These are phyloP conservation scores for Rubia peregrina DNA, from an alignment of 305 asterid species.

Conservation along the genomic window DNA sequence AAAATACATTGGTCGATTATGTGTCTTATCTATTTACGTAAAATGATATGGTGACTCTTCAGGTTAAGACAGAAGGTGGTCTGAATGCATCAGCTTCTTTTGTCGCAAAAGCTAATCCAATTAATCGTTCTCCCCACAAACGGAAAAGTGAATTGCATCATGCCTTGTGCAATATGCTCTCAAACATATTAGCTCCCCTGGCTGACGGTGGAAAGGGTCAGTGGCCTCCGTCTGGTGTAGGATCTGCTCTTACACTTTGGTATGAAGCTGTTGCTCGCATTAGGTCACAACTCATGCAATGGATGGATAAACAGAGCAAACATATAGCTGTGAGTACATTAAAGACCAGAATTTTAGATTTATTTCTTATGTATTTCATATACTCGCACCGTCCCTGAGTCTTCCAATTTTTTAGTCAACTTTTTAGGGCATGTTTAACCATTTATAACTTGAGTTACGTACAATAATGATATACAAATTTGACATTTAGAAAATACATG, in stretches of 20 bases:
- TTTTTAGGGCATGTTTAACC: too few relatives aligned
- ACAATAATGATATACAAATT: too few relatives aligned
- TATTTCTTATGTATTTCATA: not conserved
- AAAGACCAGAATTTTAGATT: not conserved
- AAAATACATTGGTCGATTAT: constrained; percentile 20
- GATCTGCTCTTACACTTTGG: constrained; percentile 95
- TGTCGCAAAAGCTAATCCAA: constrained; percentile 97
- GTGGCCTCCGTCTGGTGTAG: constrained; percentile 97
- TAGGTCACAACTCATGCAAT: constrained; percentile 80
- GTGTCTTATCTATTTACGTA: constrained; percentile 18
- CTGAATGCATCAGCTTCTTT: constrained; percentile 98
- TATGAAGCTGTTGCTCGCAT: constrained; percentile 97
- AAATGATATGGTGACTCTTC: constrained; percentile 34
- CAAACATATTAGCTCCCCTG: constrained; percentile 90
- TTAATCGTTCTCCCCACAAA: constrained; percentile 92
- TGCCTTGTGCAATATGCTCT: constrained; percentile 99
- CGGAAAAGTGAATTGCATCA: constrained; percentile 98
- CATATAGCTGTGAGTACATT: constrained; percentile 77
- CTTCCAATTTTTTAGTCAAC: too few relatives aligned
- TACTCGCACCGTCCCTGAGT: too few relatives aligned
- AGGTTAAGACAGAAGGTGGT: constrained; percentile 99
- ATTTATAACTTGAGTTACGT: too few relatives aligned
- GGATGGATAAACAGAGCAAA: constrained; percentile 99
- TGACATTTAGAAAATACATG: too few relatives aligned
- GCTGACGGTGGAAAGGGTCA: constrained; percentile 97